These are phyloP conservation scores for Amanita pallidorosea DNA, from an alignment of 768 basidiomycete genomes.

Conservation along the genomic window DNA sequence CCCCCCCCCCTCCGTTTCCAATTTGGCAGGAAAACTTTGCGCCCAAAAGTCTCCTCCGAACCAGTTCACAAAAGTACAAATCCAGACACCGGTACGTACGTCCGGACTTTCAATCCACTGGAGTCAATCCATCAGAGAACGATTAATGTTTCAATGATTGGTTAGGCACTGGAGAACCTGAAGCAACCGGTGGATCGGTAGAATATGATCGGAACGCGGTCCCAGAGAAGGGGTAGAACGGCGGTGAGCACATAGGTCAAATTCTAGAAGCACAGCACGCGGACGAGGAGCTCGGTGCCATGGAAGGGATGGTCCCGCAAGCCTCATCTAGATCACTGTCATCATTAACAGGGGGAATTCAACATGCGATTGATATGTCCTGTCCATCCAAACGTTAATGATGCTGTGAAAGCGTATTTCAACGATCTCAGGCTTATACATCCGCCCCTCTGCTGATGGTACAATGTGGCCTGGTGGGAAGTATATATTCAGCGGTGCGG, in stretches of 20 bases:
- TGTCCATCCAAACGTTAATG: background rate
- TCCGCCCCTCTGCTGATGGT: background rate
- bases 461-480: background rate
- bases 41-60: background rate
- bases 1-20: too few relatives aligned
- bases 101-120: background rate
- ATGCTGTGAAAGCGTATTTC: background rate
- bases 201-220: background rate
- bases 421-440: background rate
- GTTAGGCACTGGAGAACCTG: background rate
- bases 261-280: slow-evolving; percentile 1
- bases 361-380: background rate
- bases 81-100: background rate
- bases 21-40: background rate
- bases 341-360: background rate
- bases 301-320: background rate
- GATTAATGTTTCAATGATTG: background rate
- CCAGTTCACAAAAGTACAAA: background rate
- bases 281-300: background rate
- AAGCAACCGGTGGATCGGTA: background rate
- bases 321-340: background rate
- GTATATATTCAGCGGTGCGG: background rate
- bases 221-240: background rate
- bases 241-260: background rate
- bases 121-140: background rate